These are phyloP conservation scores for Cryptococcus wingfieldii DNA, from an alignment of 1,284 basidiomycete species.

Conservation along the genomic window DNA sequence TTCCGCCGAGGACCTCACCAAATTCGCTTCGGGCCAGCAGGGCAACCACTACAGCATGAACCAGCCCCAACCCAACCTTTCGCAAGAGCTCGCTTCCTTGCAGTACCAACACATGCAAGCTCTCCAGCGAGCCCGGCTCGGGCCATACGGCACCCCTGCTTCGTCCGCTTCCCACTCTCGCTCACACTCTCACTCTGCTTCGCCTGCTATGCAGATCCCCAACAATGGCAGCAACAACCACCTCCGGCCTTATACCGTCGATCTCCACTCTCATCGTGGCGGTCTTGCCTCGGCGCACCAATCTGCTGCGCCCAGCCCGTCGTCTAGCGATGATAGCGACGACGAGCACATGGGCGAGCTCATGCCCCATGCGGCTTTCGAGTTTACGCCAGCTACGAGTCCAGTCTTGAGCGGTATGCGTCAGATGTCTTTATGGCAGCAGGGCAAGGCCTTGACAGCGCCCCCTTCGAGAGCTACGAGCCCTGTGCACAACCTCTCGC, in stretches of 20 bases:
- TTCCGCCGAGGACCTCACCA: slow-evolving; percentile 19
- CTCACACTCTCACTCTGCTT: slow-evolving; percentile 8
- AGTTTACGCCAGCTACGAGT: slow-evolving; percentile 56
- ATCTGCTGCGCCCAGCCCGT: slow-evolving; percentile 42
- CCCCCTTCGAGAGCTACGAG: slow-evolving; percentile 41
- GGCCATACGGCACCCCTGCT: background rate
- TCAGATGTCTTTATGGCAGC: slow-evolving; percentile 49
- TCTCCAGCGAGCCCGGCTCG: slow-evolving; percentile 21
- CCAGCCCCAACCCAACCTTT: slow-evolving; percentile 26
- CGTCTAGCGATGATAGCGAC: slow-evolving; percentile 44
- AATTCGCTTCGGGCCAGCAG: slow-evolving; percentile 12
- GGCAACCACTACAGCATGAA: slow-evolving; percentile 33
- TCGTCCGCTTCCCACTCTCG: background rate
- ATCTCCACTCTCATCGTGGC: slow-evolving; percentile 34
- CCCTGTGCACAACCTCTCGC: slow-evolving; percentile 34
- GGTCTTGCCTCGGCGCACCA: slow-evolving; percentile 35
- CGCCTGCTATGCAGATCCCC: slow-evolving; percentile 1
- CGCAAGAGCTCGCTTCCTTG: slow-evolving; percentile 17
- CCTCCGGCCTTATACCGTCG: slow-evolving; percentile 40
- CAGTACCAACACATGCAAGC: slow-evolving; percentile 35
- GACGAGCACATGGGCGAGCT: slow-evolving; percentile 37
- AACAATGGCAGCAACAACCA: slow-evolving; percentile 9
- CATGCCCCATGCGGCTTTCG: slow-evolving; percentile 16
- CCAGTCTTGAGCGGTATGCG: slow-evolving; percentile 79
- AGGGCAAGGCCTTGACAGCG: slow-evolving; percentile 42